Evolutionary conservation across 2,329 filamentous ascomycete species (phyloP), one percentile per base, ranked within the genome.

Genomic region (Erysiphe pulchra): DNA sequence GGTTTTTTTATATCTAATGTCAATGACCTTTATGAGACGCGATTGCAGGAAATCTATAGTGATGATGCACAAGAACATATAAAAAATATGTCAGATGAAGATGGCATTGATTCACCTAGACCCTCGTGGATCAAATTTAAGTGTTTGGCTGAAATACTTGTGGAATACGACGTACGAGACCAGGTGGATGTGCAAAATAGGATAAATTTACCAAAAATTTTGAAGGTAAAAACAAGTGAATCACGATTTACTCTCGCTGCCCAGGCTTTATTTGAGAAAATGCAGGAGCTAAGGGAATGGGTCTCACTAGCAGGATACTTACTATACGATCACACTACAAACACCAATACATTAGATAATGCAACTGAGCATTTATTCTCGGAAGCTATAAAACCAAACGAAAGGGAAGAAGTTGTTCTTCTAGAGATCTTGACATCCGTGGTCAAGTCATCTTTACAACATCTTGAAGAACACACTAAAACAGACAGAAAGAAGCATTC

Each of bases 61-160:
- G 71, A 77, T 45, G 82, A 90, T 52, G 70, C 66, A 0, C 64
- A 93, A 9, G 74, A 82, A 41, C 86, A 94, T 55, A 66, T 75
- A 9, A 70, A 92, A 47, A 73, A 75, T 9, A 73, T 73, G 1
- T 69, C 71, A 34, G 72, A 81, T n/a, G 76, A 80, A 14, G 79
- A 85, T 12, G 78, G 86, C 51, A 81, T 75, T 50, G 76, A 81
- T 45, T 74, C 75, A 2, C 82, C 86, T 2, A 77, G 80, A 49
- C 67, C 75, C 41, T 78, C 80, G 50, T 98, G 90, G 90, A 73
- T 95, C 54, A 84, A 82, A 57, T 74, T 92, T 57, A 98, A 95
- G 62, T 87, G 80, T 52, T 67, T 98, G 13, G 82, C 80, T 2
- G 84, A 93, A 59, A 79, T 81, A 11, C 67, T 98, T 24, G 71